These are phyloP conservation scores for Talaromyces sp. DNA, from an alignment of 2,329 filamentous ascomycete species.

Conservation along the genomic window DNA sequence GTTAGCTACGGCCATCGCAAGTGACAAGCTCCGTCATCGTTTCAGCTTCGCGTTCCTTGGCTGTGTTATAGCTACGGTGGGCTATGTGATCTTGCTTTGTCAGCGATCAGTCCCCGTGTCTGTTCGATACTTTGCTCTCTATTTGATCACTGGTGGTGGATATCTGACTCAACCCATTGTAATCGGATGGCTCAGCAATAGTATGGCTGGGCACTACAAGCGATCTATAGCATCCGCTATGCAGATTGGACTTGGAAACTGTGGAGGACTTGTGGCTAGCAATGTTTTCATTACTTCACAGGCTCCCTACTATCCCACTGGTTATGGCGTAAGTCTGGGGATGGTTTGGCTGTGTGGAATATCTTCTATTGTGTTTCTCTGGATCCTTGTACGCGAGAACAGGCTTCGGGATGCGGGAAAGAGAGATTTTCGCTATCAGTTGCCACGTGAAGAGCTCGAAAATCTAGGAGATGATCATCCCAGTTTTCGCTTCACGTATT, in stretches of 20 bases:
- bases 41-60: too few relatives aligned
- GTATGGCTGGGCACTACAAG: constrained; percentile 68
- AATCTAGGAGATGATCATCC: constrained; percentile 8
- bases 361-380: too few relatives aligned
- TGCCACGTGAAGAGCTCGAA: background rate
- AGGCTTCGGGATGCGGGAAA: background rate
- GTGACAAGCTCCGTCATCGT: too few relatives aligned
- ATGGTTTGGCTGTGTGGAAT: too few relatives aligned
- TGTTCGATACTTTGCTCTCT: too few relatives aligned
- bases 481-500: background rate
- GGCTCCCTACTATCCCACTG: constrained; percentile 53
- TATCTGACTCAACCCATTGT: too few relatives aligned
- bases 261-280: constrained; percentile 64
- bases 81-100: too few relatives aligned
- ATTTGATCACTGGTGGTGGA: too few relatives aligned
- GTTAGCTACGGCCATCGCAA: too few relatives aligned
- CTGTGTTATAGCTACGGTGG: too few relatives aligned
- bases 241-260: constrained; percentile 68
- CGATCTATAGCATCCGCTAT: constrained; percentile 63
- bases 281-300: constrained; percentile 66
- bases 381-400: background rate
- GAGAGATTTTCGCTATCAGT: background rate
- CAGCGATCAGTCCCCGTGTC: too few relatives aligned
- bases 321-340: background rate
- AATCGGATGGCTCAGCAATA: constrained; percentile 57